Evolutionary conservation across 805 yeast genomes (phyloP), one percentile per base, ranked within the genome.

Genomic region (Hanseniaspora osmophila): DNA sequence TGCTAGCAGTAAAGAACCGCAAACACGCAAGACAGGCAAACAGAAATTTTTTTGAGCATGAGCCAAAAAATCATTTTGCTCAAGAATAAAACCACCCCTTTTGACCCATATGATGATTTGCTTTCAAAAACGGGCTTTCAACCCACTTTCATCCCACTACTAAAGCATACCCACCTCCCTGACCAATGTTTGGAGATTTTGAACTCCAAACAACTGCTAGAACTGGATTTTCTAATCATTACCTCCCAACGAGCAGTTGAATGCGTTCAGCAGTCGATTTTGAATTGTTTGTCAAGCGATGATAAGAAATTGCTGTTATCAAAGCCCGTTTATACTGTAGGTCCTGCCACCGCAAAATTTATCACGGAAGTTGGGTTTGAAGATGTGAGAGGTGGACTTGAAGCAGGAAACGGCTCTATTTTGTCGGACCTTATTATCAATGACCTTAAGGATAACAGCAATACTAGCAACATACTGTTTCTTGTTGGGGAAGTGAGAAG

Each of bases 171-270:
- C 0, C 78, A 75, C 41, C 60, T 73, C 19, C 68, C 74, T 10
- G 52, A 57, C 0, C 66, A 62, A 12, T 71, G 83, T 3, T 55
- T 68, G 2, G 50, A 54, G 0, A 69, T 70, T 43, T 62, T 86
- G 10, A 54, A 55, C 2, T 67, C 76, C 5, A 54, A 56, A 0
- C 65, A 63, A 10, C 77, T 74, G 49, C 48, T 73, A 0, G 41
- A 54, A 1, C 53, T 69, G 29, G 68, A 71, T 37, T 73, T 78
- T 0, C 61, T 86, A 33, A 80, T 90, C 10, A 77, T 90, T 3
- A 88, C 97, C 0, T 83, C 94, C 1, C 96, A 90, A 58, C 62
- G 97, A 51, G 94, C 96, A 1, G 94, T 88, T 0, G 96, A 88
- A 53, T 79, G 85, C 5, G 61, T 86, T 11, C 74, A 73, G 49